Conservation (phyloP, 2,329 filamentous ascomycete genomes). For the Aureobasidium musti region DNA sequence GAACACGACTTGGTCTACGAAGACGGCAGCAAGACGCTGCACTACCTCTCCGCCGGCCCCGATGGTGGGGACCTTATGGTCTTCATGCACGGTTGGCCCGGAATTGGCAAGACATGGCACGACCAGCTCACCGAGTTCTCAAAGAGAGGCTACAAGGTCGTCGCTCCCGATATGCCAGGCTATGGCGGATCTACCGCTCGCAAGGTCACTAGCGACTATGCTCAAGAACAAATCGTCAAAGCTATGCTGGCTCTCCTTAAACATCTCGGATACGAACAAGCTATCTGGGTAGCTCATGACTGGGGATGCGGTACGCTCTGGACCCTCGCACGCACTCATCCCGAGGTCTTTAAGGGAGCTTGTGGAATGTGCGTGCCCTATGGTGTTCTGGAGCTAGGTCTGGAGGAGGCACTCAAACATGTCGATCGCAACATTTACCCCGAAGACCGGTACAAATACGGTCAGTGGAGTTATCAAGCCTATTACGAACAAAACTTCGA, state of each 20-base stretch:
- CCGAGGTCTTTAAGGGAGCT: conserved; percentile 40
- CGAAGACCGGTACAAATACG: conserved; percentile 45
- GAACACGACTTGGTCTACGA: conserved; percentile 34
- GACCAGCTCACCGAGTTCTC: conserved; percentile 41
- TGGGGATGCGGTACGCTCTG: conserved; percentile 45
- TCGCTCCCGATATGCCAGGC: conserved; percentile 43
- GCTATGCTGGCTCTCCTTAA: conserved; percentile 46
- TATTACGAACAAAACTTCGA: conserved; percentile 41
- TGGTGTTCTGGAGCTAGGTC: conserved; percentile 46
- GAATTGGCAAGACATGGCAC: conserved; percentile 43
- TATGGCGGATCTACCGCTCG: conserved; percentile 42
- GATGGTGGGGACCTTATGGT: conserved; percentile 37
- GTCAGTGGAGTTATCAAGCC: conserved; percentile 43
- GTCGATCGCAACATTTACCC: conserved; percentile 53
- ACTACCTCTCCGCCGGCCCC: conserved; percentile 38
- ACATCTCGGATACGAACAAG: conserved; percentile 43
- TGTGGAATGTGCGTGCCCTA: conserved; percentile 46
- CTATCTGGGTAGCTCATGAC: conserved; percentile 55
- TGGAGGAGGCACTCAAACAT: conserved; percentile 41
- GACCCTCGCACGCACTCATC: conserved; percentile 40
- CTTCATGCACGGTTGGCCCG: conserved; percentile 43
- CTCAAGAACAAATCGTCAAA: conserved; percentile 37
- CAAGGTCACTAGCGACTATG: conserved; percentile 39
- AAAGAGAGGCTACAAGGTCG: conserved; percentile 35
- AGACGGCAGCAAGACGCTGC: conserved; percentile 35